Evolutionary conservation across 1,284 basidiomycete species (phyloP).

Genomic region (Porogramme epimiltina): DNA sequence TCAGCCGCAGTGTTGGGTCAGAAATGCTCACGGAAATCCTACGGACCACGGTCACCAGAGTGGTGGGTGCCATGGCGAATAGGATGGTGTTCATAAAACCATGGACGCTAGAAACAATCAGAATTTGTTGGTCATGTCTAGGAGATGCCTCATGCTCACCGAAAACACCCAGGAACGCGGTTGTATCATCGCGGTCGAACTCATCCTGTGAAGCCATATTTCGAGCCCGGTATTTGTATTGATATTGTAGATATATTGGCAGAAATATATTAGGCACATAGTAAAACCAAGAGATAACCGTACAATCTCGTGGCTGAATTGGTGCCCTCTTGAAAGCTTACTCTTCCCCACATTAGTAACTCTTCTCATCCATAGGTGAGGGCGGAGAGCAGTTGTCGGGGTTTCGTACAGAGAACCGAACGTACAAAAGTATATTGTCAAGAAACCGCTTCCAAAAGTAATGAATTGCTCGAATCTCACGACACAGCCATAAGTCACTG

Average conservation of each 20-base stretch:
- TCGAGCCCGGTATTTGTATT: too few relatives aligned
- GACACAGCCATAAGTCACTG: slow-evolving; percentile 12
- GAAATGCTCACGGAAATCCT: slow-evolving; percentile 28
- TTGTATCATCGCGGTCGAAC: slow-evolving; percentile 39
- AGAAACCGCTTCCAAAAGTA: too few relatives aligned
- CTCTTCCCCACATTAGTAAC: slow-evolving; percentile 32
- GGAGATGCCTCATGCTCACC: slow-evolving; percentile 16
- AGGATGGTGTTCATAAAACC: slow-evolving; percentile 29
- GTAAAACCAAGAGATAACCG: slow-evolving; percentile 23
- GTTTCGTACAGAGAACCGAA: neutral
- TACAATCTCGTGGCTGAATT: slow-evolving; percentile 21
- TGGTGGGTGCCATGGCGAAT: slow-evolving; percentile 28
- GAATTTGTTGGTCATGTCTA: neutral
- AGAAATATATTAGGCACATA: slow-evolving; percentile 23
- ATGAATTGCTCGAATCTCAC: too few relatives aligned
- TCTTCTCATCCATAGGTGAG: slow-evolving; percentile 22
- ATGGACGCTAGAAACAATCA: slow-evolving; percentile 21
- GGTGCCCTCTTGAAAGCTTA: slow-evolving; percentile 15
- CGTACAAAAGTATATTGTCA: neutral
- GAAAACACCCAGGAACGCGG: slow-evolving; percentile 29
- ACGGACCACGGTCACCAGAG: slow-evolving; percentile 26
- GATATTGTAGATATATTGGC: too few relatives aligned
- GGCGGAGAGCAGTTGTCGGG: slow-evolving; percentile 31
- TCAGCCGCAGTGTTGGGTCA: neutral
- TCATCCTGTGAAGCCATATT: too few relatives aligned